phyloP scores from a whole-genome alignment of 345 rosid species.

The Capsella bursapastoris region DNA sequence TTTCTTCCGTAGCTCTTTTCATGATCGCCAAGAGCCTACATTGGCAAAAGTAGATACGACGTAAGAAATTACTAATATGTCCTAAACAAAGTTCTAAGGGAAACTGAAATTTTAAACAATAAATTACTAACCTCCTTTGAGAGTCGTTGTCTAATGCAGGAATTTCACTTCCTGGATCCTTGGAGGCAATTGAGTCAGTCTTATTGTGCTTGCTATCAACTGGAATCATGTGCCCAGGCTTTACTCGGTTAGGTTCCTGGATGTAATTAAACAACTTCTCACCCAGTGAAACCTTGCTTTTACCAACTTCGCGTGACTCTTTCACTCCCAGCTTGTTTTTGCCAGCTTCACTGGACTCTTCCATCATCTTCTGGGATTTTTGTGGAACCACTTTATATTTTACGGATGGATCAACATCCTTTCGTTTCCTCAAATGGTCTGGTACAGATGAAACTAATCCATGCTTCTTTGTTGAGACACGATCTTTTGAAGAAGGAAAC shows the following conservation, averaged over 20 bases:
- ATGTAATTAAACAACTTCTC: slow-evolving; percentile 40
- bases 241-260: slow-evolving; percentile 44
- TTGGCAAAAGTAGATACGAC: slow-evolving; percentile 28
- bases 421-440: slow-evolving; percentile 48
- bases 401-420: slow-evolving; percentile 44
- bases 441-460: slow-evolving; percentile 47
- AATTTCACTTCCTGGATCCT: slow-evolving; percentile 45
- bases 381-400: slow-evolving; percentile 39
- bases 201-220: slow-evolving; percentile 38
- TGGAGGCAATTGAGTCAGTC: slow-evolving; percentile 32
- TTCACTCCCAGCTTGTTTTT: slow-evolving; percentile 42
- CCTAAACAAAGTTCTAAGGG: slow-evolving; percentile 17
- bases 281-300: slow-evolving; percentile 53
- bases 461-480: slow-evolving; percentile 48
- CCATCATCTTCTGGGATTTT: slow-evolving; percentile 44
- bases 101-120: slow-evolving; percentile 23
- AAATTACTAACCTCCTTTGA: slow-evolving; percentile 61
- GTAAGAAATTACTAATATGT: slow-evolving; percentile 15
- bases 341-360: slow-evolving; percentile 44
- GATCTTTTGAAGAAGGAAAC: slow-evolving; percentile 43
- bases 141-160: slow-evolving; percentile 65
- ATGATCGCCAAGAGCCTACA: slow-evolving; percentile 63
- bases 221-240: slow-evolving; percentile 40
- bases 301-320: slow-evolving; percentile 44
- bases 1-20: slow-evolving; percentile 58